These are phyloP conservation scores for Venturia aucupariae DNA, from an alignment of 2,329 filamentous ascomycete species.

Conservation along the genomic window DNA sequence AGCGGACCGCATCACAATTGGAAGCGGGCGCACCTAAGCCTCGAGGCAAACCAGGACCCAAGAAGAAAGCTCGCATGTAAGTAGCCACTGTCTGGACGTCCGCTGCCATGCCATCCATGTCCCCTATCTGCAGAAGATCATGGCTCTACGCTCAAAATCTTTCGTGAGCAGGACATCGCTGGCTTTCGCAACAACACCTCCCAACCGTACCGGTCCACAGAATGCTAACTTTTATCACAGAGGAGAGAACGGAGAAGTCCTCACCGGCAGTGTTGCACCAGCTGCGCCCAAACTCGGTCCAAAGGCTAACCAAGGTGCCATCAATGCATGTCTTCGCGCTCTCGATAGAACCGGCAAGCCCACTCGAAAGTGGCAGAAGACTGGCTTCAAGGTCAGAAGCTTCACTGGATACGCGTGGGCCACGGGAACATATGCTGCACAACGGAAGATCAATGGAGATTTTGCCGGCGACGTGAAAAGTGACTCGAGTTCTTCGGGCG, in stretches of 20 bases:
- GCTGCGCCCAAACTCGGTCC: constrained; percentile 66
- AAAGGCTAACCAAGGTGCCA: constrained; percentile 93
- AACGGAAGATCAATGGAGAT: constrained; percentile 41
- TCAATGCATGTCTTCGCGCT: constrained; percentile 90
- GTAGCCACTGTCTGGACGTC: constrained; percentile 31
- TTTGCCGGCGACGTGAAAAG: constrained; percentile 53
- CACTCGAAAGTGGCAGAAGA: constrained; percentile 83
- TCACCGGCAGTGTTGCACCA: constrained; percentile 30
- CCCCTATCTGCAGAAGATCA: neutral
- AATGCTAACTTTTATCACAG: neutral
- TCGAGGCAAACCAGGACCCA: constrained; percentile 82
- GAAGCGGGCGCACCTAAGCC: constrained; percentile 49
- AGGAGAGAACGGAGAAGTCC: constrained; percentile 39
- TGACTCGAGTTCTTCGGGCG: constrained; percentile 45
- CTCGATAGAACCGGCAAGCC: constrained; percentile 88
- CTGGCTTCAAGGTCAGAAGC: constrained; percentile 75
- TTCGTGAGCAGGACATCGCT: neutral
- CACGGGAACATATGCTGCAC: constrained; percentile 72
- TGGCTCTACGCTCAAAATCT: neutral
- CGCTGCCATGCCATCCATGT: constrained; percentile 10
- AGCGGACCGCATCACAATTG: constrained; percentile 45
- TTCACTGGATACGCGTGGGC: constrained; percentile 85
- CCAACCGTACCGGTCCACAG: neutral
- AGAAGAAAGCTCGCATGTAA: constrained; percentile 93
- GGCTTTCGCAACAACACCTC: neutral